Evolutionary conservation across 129 eudicot species (phyloP).

Genomic region (Calendula officinalis): DNA sequence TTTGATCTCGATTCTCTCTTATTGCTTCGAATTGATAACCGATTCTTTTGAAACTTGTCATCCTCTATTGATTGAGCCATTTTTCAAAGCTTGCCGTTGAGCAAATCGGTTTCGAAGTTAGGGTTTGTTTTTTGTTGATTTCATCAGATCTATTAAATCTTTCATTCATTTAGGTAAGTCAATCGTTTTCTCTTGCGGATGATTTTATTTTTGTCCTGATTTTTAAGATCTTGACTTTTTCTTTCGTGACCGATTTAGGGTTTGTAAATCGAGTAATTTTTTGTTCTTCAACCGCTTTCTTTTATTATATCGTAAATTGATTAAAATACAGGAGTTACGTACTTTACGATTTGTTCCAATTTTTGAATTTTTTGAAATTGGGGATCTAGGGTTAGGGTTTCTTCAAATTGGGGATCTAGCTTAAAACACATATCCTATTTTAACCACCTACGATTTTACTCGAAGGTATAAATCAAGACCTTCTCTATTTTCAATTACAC

Average conservation of each 20-base stretch:
- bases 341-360: constrained; percentile 5
- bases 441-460: background rate
- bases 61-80: constrained; percentile 40
- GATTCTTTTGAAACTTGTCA: constrained; percentile 33
- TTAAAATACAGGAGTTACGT: background rate
- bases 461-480: constrained; percentile 33
- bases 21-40: constrained; percentile 6
- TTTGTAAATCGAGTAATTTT: constrained; percentile 15
- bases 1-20: constrained; percentile 25
- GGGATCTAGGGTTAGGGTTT: constrained; percentile 9
- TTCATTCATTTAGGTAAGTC: constrained; percentile 8
- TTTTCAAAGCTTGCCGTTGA: constrained; percentile 26
- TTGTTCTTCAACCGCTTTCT: constrained; percentile 6
- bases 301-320: constrained; percentile 10
- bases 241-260: constrained; percentile 27
- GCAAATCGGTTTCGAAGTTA: constrained; percentile 31
- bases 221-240: constrained; percentile 14
- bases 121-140: constrained; percentile 35
- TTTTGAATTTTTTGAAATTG: constrained; percentile 3
- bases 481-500: background rate
- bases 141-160: constrained; percentile 35
- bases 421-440: constrained; percentile 14
- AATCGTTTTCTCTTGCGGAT: background rate
- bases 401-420: background rate
- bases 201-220: background rate